Conservation (phyloP, 768 basidiomycete species). For the Calocybe cyanea region DNA sequence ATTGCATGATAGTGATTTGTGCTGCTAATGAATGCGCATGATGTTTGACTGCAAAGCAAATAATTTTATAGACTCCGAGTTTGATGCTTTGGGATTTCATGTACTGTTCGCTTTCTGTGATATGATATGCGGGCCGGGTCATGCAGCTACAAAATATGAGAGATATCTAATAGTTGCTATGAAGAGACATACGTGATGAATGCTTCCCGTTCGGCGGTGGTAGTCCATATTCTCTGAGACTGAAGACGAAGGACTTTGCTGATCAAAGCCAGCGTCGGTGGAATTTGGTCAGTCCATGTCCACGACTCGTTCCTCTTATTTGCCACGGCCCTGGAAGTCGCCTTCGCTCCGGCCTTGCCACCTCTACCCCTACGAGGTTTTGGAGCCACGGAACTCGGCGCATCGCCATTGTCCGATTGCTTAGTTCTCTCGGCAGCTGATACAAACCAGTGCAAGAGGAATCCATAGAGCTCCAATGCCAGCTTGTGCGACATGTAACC, state of each 20-base stretch:
- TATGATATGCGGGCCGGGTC: slow-evolving; percentile 81
- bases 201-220: slow-evolving; percentile 77
- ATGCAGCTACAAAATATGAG: slow-evolving; percentile 53
- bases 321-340: slow-evolving; percentile 31
- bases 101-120: slow-evolving; percentile 81
- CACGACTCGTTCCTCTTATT: slow-evolving; percentile 51
- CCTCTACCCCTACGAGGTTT: slow-evolving; percentile 58
- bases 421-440: slow-evolving; percentile 76
- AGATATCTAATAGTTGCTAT: not conserved
- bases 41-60: slow-evolving; percentile 89
- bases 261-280: slow-evolving; percentile 63
- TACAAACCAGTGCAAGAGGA: slow-evolving; percentile 91
- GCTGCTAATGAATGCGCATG: slow-evolving; percentile 82
- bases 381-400: slow-evolving; percentile 29
- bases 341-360: slow-evolving; percentile 43
- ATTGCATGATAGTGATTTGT: slow-evolving; percentile 89
- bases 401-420: slow-evolving; percentile 40
- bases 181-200: slow-evolving; percentile 68
- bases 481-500: slow-evolving; percentile 58
- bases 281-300: slow-evolving; percentile 79
- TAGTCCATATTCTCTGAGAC: slow-evolving; percentile 86
- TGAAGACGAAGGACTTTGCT: slow-evolving; percentile 62
- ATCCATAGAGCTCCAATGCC: slow-evolving; percentile 88
- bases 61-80: slow-evolving; percentile 77
- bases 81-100: slow-evolving; percentile 79